These are phyloP conservation scores for Geranium incanum DNA, from an alignment of 441 rosid genomes.

Conservation along the genomic window DNA sequence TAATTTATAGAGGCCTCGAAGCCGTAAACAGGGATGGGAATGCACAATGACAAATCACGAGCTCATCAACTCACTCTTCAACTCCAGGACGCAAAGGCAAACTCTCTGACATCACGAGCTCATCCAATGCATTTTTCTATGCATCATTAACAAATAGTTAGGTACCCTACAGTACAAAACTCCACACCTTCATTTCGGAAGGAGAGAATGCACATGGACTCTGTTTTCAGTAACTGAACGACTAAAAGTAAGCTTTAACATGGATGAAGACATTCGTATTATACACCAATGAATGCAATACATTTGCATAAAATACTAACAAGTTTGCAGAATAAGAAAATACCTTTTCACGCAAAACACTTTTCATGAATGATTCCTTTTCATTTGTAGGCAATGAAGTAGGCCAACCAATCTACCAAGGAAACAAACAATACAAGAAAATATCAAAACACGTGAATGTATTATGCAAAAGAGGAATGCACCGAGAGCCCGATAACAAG, in stretches of 20 bases:
- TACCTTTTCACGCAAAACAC: slow-evolving; percentile 73
- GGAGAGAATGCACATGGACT: neutral
- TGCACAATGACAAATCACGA: neutral
- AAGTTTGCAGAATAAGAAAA: neutral
- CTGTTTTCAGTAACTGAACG: neutral
- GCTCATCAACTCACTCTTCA: slow-evolving; percentile 51
- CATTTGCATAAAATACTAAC: neutral
- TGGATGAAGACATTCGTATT: neutral
- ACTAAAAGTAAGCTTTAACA: neutral
- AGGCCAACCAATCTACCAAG: slow-evolving; percentile 87
- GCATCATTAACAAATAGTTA: slow-evolving; percentile 26
- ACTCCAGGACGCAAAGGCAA: slow-evolving; percentile 77
- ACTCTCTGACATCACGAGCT: slow-evolving; percentile 50
- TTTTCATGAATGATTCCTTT: slow-evolving; percentile 59
- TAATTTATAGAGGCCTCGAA: neutral
- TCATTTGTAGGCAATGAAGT: slow-evolving; percentile 82
- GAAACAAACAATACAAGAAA: slow-evolving; percentile 10
- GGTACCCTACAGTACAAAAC: slow-evolving; percentile 15
- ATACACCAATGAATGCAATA: neutral
- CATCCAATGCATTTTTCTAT: slow-evolving; percentile 72
- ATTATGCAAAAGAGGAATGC: slow-evolving; percentile 5
- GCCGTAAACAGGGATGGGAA: neutral
- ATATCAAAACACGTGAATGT: slow-evolving; percentile 8
- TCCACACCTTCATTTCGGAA: slow-evolving; percentile 4
- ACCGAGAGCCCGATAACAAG: slow-evolving; percentile 9